A percentile compares a stretch with the other conserved stretches of the same genome.
Evolutionary conservation across 257 asterid species (phyloP).

Genomic region (Handroanthus guayacan): DNA sequence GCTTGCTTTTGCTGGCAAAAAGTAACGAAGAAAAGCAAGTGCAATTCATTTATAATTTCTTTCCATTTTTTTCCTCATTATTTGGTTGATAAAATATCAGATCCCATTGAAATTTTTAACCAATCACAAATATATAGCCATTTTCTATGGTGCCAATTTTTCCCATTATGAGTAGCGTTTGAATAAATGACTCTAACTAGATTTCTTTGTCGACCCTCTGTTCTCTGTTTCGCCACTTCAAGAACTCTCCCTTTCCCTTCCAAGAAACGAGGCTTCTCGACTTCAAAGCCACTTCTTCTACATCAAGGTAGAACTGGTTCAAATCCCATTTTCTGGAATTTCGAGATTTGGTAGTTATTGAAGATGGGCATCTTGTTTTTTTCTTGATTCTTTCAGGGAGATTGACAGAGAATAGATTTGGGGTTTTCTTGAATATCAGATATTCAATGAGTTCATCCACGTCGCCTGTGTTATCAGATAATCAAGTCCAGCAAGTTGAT

Average conservation of each 20-base stretch:
- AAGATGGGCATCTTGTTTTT: background rate
- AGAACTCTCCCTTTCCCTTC: slow-evolving; percentile 16
- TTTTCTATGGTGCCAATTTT: background rate
- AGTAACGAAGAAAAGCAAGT: too few relatives aligned
- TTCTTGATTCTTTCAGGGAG: slow-evolving; percentile 47
- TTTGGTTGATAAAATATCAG: too few relatives aligned
- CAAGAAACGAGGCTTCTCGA: slow-evolving; percentile 30
- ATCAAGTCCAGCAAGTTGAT: slow-evolving; percentile 54
- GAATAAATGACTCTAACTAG: background rate
- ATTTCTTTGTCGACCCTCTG: slow-evolving; percentile 24
- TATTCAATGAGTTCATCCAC: slow-evolving; percentile 57
- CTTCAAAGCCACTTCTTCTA: slow-evolving; percentile 19
- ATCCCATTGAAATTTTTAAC: too few relatives aligned
- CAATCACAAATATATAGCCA: background rate
- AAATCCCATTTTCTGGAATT: background rate
- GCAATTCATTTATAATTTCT: too few relatives aligned
- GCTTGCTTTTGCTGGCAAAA: too few relatives aligned
- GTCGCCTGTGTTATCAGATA: slow-evolving; percentile 42
- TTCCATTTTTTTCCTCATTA: too few relatives aligned
- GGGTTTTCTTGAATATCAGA: slow-evolving; percentile 39
- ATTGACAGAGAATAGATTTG: slow-evolving; percentile 38
- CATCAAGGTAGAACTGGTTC: slow-evolving; percentile 15
- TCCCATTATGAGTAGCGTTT: background rate
- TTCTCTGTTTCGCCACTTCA: slow-evolving; percentile 17
- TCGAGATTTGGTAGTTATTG: slow-evolving; percentile 28